phyloP scores from a whole-genome alignment of 2,329 filamentous ascomycete species.

The Incumbomyces delicatus region DNA sequence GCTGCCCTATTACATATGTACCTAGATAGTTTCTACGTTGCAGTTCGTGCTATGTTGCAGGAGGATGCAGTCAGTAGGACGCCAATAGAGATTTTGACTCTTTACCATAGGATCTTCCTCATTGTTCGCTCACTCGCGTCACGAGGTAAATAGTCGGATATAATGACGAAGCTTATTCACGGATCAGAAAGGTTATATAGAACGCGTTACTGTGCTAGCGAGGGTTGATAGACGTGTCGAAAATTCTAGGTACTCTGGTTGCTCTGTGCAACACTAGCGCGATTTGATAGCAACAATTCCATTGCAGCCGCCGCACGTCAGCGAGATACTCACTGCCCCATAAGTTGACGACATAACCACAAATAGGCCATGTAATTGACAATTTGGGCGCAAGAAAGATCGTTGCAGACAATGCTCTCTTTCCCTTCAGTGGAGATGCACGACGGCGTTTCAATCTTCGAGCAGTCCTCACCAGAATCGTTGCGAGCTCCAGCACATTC shows the following conservation, averaged over 20 bases:
- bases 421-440: background rate
- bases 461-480: conserved; percentile 3
- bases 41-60: too few relatives aligned
- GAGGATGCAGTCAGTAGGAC: background rate
- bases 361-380: background rate
- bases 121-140: background rate
- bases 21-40: too few relatives aligned
- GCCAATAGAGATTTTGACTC: background rate
- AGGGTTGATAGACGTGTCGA: background rate
- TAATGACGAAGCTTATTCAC: too few relatives aligned
- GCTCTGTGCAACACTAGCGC: conserved; percentile 2
- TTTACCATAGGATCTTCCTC: background rate
- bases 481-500: conserved; percentile 4
- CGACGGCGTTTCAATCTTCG: conserved; percentile 2
- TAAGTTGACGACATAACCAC: too few relatives aligned
- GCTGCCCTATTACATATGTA: background rate
- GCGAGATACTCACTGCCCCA: background rate
- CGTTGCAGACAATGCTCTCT: too few relatives aligned
- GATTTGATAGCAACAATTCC: background rate
- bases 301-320: background rate
- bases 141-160: too few relatives aligned
- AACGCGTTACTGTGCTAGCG: background rate
- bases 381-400: background rate
- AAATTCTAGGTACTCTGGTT: background rate
- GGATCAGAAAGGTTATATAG: too few relatives aligned